Evolutionary conservation across 768 basidiomycete genomes (phyloP).

Genomic region (Boletus huronensis): DNA sequence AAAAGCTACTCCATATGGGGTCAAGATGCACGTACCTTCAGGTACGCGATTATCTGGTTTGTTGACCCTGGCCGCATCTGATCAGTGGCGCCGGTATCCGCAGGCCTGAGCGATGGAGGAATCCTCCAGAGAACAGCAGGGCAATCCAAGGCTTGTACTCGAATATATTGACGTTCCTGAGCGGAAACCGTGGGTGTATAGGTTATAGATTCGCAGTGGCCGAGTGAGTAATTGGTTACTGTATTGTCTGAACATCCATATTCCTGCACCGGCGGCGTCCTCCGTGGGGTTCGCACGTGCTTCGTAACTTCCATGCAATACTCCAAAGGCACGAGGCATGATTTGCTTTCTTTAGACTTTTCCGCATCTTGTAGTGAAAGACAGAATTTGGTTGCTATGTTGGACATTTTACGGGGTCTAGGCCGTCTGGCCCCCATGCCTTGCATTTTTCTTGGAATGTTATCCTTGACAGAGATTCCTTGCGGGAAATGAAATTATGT

Average conservation of each 20-base stretch:
- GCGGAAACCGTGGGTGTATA: slow-evolving; percentile 58
- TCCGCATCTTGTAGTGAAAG: slow-evolving; percentile 6
- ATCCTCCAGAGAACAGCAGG: slow-evolving; percentile 34
- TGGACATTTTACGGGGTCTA: neutral
- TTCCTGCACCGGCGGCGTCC: slow-evolving; percentile 4
- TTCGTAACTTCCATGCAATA: slow-evolving; percentile 7
- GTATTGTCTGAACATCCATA: neutral
- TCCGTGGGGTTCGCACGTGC: slow-evolving; percentile 8
- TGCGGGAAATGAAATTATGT: neutral
- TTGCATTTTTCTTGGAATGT: neutral
- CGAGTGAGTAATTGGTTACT: slow-evolving; percentile 43
- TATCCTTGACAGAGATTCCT: slow-evolving; percentile 1
- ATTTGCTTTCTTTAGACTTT: slow-evolving; percentile 24
- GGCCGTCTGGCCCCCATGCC: slow-evolving; percentile 1
- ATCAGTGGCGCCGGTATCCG: slow-evolving; percentile 21
- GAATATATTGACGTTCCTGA: slow-evolving; percentile 54
- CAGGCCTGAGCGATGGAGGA: slow-evolving; percentile 54
- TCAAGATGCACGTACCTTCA: slow-evolving; percentile 58
- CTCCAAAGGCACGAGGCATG: slow-evolving; percentile 9
- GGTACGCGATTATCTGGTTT: slow-evolving; percentile 34
- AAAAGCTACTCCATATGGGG: slow-evolving; percentile 57
- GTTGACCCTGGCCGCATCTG: slow-evolving; percentile 23
- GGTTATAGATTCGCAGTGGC: slow-evolving; percentile 58
- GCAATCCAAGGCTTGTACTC: slow-evolving; percentile 51
- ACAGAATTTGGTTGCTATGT: slow-evolving; percentile 4